A percentile compares a stretch with the other conserved stretches of the same genome.
Evolutionary conservation across 2,329 filamentous ascomycete species (phyloP).

Genomic region (Colletotrichum camelliae): DNA sequence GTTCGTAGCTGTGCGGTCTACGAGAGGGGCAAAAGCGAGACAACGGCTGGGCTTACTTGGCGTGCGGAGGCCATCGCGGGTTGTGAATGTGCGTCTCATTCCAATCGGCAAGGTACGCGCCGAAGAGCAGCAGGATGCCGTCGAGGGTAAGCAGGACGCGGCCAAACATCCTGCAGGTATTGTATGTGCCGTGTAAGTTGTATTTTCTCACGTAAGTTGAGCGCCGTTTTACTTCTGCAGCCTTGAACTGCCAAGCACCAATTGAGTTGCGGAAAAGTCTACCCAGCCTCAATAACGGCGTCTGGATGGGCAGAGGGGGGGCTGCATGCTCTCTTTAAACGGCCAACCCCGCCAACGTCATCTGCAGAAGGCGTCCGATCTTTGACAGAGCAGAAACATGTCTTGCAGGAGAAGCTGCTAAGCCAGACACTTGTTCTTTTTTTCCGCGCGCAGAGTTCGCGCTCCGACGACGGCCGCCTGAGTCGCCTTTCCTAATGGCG

Average conservation of each 20-base stretch:
- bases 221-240: background rate
- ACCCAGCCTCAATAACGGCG: background rate
- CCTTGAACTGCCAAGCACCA: background rate
- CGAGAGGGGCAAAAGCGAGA: background rate
- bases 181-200: background rate
- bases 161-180: conserved; percentile 33
- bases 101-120: conserved; percentile 43
- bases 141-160: conserved; percentile 46
- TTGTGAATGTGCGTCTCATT: conserved; percentile 48
- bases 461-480: background rate
- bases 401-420: background rate
- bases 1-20: background rate
- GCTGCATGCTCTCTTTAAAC: background rate
- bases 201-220: background rate
- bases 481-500: background rate
- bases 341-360: background rate
- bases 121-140: conserved; percentile 39
- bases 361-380: background rate
- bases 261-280: background rate
- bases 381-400: background rate
- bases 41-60: conserved; percentile 35
- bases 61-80: conserved; percentile 50
- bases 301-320: background rate
- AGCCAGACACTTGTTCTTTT: background rate
- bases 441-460: background rate